Conservation (phyloP, 805 yeast species). For the Ogataea paraovalis region DNA sequence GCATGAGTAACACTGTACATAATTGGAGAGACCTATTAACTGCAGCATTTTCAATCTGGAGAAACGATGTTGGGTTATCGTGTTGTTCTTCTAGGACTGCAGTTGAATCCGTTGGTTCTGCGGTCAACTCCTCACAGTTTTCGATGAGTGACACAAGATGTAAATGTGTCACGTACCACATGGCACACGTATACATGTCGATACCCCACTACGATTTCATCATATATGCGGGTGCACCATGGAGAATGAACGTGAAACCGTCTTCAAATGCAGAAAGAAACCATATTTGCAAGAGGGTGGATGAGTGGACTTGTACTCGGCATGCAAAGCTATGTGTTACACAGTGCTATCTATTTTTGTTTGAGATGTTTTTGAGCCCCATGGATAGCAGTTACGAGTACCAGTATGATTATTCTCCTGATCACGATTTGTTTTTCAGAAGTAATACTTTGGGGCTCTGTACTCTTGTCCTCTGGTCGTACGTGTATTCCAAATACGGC, state of each 20-base stretch:
- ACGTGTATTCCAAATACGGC: slow-evolving; percentile 44
- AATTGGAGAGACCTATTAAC: slow-evolving; percentile 72
- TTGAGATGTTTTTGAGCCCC: slow-evolving; percentile 59
- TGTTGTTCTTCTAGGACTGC: slow-evolving; percentile 35
- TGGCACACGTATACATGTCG: slow-evolving; percentile 68
- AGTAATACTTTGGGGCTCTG: slow-evolving; percentile 40
- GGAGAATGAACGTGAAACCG: slow-evolving; percentile 67
- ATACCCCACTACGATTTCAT: slow-evolving; percentile 76
- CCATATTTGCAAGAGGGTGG: slow-evolving; percentile 44
- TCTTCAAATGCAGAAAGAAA: slow-evolving; percentile 45
- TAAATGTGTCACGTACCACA: slow-evolving; percentile 64
- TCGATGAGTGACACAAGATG: slow-evolving; percentile 44
- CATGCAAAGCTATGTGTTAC: slow-evolving; percentile 52
- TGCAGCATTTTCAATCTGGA: slow-evolving; percentile 70
- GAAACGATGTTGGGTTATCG: slow-evolving; percentile 40
- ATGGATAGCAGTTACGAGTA: slow-evolving; percentile 40
- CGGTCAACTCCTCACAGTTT: slow-evolving; percentile 29
- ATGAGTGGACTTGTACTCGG: slow-evolving; percentile 45
- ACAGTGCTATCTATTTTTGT: slow-evolving; percentile 57
- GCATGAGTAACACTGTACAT: slow-evolving; percentile 26
- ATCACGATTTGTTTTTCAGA: slow-evolving; percentile 46
- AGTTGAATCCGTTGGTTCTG: slow-evolving; percentile 26
- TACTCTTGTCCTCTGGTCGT: slow-evolving; percentile 48
- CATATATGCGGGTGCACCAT: slow-evolving; percentile 77
- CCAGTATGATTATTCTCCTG: slow-evolving; percentile 45